Conservation (phyloP, 1,284 basidiomycete genomes). For the Cutaneotrichosporon cavernicola region DNA sequence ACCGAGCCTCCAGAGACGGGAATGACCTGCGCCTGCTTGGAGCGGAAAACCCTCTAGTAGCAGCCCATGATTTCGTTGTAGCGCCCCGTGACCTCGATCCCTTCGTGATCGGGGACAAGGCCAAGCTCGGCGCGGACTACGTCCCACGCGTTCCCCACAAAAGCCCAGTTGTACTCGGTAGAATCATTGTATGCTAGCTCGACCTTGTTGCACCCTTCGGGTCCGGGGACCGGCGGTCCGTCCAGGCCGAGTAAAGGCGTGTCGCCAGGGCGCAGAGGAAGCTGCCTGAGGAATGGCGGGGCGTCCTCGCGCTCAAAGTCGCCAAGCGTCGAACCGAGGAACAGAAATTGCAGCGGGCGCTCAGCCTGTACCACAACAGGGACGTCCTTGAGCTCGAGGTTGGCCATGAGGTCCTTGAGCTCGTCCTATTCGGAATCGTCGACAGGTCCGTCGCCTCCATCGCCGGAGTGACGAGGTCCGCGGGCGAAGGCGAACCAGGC, state of each 20-base stretch:
- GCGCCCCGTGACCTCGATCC: constrained; percentile 68
- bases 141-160: constrained; percentile 87
- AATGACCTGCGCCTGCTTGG: constrained; percentile 64
- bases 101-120: constrained; percentile 26
- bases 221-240: constrained; percentile 53
- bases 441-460: constrained; percentile 27
- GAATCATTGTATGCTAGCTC: constrained; percentile 76
- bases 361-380: not conserved
- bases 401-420: not conserved
- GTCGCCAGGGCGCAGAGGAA: constrained; percentile 68
- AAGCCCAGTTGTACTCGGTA: constrained; percentile 71
- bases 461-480: constrained; percentile 29
- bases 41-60: constrained; percentile 83
- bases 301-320: constrained; percentile 81
- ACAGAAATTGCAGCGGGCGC: constrained; percentile 74
- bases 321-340: constrained; percentile 91
- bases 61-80: constrained; percentile 70
- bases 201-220: constrained; percentile 46
- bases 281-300: constrained; percentile 69
- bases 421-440: constrained; percentile 22
- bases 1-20: constrained; percentile 57
- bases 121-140: constrained; percentile 53
- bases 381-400: not conserved
- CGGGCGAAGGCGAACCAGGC: constrained; percentile 24
- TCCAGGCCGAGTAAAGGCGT: constrained; percentile 75